Percentiles rank a stretch among this genome's conserved stretches.
These are phyloP conservation scores for Monosporozyma servazzii DNA, from an alignment of 805 yeast species.

Conservation along the genomic window DNA sequence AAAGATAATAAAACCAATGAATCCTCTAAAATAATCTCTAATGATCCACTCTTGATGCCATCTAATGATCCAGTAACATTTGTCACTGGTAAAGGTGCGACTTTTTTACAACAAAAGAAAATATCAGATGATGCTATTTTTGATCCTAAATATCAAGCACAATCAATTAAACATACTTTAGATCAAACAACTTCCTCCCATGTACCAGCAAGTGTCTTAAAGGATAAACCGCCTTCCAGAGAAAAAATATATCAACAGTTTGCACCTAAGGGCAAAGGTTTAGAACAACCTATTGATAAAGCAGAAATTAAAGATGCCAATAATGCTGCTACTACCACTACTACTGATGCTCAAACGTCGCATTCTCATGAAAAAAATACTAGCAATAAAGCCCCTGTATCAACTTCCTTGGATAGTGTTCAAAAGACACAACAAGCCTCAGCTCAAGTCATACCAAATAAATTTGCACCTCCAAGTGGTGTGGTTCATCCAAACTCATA, in stretches of 20 bases:
- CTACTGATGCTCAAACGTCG: background rate
- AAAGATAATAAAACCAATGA: slow-evolving; percentile 8
- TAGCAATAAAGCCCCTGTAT: background rate
- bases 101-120: slow-evolving; percentile 40
- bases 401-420: background rate
- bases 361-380: background rate
- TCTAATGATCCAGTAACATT: slow-evolving; percentile 29
- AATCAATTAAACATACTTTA: slow-evolving; percentile 47
- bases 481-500: slow-evolving; percentile 21
- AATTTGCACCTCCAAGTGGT: slow-evolving; percentile 21
- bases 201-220: slow-evolving; percentile 27
- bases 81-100: slow-evolving; percentile 60
- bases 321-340: background rate
- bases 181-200: slow-evolving; percentile 66
- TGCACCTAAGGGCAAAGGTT: slow-evolving; percentile 28
- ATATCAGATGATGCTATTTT: slow-evolving; percentile 36
- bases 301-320: no score
- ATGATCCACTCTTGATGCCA: slow-evolving; percentile 9
- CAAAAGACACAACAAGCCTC: background rate
- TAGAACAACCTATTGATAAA: background rate
- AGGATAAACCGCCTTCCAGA: slow-evolving; percentile 21
- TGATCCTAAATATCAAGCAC: slow-evolving; percentile 49
- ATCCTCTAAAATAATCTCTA: background rate
- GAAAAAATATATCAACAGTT: slow-evolving; percentile 21
- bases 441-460: slow-evolving; percentile 3